Evolutionary conservation across 257 asterid species (phyloP).

Genomic region (Sherardia arvensis): DNA sequence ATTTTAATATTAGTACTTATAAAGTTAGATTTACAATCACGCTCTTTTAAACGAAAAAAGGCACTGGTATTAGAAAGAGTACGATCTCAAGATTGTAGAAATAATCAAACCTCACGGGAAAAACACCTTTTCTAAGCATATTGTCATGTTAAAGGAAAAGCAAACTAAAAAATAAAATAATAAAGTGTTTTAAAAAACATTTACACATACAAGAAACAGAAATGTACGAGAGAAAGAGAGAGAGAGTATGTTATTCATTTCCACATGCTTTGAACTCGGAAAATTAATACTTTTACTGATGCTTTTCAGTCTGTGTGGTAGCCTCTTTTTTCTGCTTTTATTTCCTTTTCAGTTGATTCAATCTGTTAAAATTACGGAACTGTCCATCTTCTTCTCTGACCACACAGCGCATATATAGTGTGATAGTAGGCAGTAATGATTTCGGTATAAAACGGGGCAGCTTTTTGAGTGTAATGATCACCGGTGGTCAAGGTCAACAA

Average conservation of each 20-base stretch:
- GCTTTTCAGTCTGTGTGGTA: neutral
- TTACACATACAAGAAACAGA: neutral
- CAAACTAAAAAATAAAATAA: no score
- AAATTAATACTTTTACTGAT: neutral
- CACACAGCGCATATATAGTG: neutral
- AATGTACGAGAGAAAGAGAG: neutral
- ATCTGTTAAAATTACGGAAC: neutral
- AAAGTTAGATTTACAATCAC: no score
- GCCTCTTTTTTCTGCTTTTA: neutral
- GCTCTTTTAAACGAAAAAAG: neutral
- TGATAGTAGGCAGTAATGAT: neutral
- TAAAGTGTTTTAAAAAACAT: neutral
- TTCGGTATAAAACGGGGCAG: slow-evolving; percentile 2
- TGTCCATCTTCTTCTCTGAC: neutral
- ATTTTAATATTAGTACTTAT: no score
- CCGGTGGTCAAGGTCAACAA: slow-evolving; percentile 3
- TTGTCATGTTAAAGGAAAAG: neutral
- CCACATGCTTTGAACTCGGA: neutral
- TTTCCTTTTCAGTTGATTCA: neutral
- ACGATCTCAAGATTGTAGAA: neutral
- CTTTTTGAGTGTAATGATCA: slow-evolving; percentile 11
- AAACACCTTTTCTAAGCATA: neutral
- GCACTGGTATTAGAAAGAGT: neutral
- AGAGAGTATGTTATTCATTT: neutral
- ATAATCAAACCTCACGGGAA: neutral